These are phyloP conservation scores for Dioszegia aurantiaca DNA, from an alignment of 768 basidiomycete species.

Conservation along the genomic window DNA sequence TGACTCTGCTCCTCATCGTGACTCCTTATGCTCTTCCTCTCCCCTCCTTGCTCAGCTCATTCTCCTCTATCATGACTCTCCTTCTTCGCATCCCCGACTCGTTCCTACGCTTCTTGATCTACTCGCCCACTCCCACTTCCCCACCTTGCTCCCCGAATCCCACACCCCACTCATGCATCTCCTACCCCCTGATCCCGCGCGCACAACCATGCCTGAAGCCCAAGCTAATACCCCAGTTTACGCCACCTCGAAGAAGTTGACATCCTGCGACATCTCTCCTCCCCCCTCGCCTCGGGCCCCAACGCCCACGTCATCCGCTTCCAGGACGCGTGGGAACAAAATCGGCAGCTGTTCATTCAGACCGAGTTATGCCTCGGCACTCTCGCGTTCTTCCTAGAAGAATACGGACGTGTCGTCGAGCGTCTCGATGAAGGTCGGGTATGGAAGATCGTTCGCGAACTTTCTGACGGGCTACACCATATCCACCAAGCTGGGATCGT, in stretches of 20 bases:
- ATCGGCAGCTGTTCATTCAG: constrained; percentile 81
- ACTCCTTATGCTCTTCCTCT: no score
- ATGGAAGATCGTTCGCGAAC: constrained; percentile 93
- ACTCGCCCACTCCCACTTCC: no score
- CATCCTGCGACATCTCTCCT: constrained; percentile 72
- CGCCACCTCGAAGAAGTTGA: constrained; percentile 93
- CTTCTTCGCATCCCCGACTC: no score
- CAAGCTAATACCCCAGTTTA: constrained; percentile 31
- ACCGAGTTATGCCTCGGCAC: constrained; percentile 96
- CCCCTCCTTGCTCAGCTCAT: no score
- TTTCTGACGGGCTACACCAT: constrained; percentile 79
- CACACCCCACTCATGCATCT: no score
- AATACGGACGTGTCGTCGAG: constrained; percentile 76
- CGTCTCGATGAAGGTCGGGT: constrained; percentile 82
- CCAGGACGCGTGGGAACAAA: constrained; percentile 84
- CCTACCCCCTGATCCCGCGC: no score
- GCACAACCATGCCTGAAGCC: no score
- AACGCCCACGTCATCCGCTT: constrained; percentile 5
- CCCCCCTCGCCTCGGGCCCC: constrained; percentile 18
- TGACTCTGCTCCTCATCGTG: no score
- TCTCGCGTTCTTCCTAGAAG: constrained; percentile 84
- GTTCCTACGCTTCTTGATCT: no score
- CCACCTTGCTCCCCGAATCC: no score
- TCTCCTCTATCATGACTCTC: no score
- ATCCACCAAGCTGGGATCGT: constrained; percentile 86